Percentiles rank a stretch among this genome's conserved stretches.
phyloP scores from a whole-genome alignment of 116 monocot species.

The Dioscorea cayenensis region DNA sequence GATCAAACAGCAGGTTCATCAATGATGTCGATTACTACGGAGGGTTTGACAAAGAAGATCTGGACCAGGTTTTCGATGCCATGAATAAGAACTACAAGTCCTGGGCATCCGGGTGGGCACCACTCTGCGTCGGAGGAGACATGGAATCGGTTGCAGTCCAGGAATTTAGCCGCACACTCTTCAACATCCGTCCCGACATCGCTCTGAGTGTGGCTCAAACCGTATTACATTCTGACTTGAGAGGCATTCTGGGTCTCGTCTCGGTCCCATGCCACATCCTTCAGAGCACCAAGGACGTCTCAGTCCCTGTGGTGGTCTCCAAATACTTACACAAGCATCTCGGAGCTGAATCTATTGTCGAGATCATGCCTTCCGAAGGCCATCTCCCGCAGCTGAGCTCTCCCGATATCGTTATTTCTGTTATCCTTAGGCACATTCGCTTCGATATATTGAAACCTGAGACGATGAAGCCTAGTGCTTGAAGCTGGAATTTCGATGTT shows the following conservation, averaged over 20 bases:
- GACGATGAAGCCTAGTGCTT: not conserved
- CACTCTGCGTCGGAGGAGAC: conserved; percentile 72
- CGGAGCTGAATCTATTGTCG: conserved; percentile 72
- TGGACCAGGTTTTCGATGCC: conserved; percentile 86
- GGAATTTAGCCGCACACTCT: conserved; percentile 95
- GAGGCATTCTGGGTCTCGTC: conserved; percentile 40
- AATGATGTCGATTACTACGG: conserved; percentile 91
- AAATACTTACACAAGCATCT: conserved; percentile 84
- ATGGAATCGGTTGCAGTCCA: conserved; percentile 94
- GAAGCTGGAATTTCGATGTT: not conserved
- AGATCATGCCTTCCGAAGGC: conserved; percentile 86
- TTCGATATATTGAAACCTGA: conserved; percentile 60
- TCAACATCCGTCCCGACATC: conserved; percentile 96
- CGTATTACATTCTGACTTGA: conserved; percentile 76
- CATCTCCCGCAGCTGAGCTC: conserved; percentile 94
- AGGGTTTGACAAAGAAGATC: conserved; percentile 84
- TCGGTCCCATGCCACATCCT: conserved; percentile 86
- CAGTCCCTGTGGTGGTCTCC: conserved; percentile 78
- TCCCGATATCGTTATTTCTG: conserved; percentile 84
- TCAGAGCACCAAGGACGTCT: conserved; percentile 88
- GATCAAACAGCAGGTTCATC: conserved; percentile 54
- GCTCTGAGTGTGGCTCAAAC: conserved; percentile 71
- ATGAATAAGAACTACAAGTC: conserved; percentile 87
- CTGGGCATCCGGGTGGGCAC: conserved; percentile 93
- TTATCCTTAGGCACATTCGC: conserved; percentile 74